Evolutionary conservation across 2,329 filamentous ascomycete species (phyloP).

Genomic region (Monilinia fructicola): DNA sequence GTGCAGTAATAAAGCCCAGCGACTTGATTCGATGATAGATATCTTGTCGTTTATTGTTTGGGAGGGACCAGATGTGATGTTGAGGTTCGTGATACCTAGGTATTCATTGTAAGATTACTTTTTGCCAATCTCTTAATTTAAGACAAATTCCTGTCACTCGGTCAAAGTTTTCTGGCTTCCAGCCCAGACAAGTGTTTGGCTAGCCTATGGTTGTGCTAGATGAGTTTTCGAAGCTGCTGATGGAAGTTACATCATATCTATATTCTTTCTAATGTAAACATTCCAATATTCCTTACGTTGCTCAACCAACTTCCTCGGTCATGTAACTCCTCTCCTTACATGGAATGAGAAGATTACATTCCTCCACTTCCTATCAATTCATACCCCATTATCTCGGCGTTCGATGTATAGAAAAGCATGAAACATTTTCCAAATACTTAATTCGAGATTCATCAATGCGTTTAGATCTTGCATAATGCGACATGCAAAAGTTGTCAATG

Average conservation of each 20-base stretch:
- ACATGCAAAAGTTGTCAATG: background rate
- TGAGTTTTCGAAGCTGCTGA: too few species aligned
- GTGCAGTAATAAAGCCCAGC: background rate
- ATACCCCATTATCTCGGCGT: background rate
- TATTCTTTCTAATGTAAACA: background rate
- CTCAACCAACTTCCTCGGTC: background rate
- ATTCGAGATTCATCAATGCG: constrained; percentile 3
- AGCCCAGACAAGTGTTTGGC: too few species aligned
- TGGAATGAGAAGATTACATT: background rate
- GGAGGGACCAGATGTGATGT: background rate
- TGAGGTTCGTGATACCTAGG: background rate
- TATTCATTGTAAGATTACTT: background rate
- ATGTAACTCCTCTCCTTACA: background rate
- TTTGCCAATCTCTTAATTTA: background rate
- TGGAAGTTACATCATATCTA: too few species aligned
- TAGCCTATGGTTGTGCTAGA: too few species aligned
- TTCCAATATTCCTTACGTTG: background rate
- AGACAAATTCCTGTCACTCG: background rate
- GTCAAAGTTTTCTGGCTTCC: too few species aligned
- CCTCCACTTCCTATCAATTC: background rate
- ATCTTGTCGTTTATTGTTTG: background rate
- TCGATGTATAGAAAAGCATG: background rate
- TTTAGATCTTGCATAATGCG: constrained; percentile 8
- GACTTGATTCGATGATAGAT: background rate
- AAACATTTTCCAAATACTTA: background rate